A percentile compares a stretch with the other conserved stretches of the same genome.
These are phyloP conservation scores for Fomitopsis pulvina DNA, from an alignment of 768 basidiomycete genomes.

Conservation along the genomic window DNA sequence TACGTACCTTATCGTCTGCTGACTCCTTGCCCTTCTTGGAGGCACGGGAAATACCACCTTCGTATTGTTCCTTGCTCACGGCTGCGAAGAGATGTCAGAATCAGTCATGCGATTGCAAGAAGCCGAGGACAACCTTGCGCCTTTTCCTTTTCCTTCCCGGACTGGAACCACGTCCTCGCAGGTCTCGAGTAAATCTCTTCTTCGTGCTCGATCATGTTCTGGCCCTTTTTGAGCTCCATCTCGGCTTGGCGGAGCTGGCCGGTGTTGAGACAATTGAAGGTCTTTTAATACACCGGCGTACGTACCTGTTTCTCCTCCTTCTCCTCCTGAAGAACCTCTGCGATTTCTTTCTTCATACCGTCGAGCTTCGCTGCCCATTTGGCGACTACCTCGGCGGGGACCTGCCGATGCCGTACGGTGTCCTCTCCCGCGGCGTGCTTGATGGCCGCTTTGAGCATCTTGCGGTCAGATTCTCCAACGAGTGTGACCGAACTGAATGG, in stretches of 20 bases:
- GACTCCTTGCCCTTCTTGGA: conserved; percentile 32
- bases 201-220: conserved; percentile 93
- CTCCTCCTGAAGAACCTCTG: conserved; percentile 81
- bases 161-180: conserved; percentile 98
- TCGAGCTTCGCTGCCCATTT: conserved; percentile 69
- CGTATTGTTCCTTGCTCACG: conserved; percentile 70
- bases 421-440: conserved; percentile 78
- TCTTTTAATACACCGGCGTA: conserved; percentile 3
- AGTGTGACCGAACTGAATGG: conserved; percentile 78
- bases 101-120: background rate
- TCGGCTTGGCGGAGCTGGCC: conserved; percentile 79
- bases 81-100: conserved; percentile 34
- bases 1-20: conserved; percentile 28
- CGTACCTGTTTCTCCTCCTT: conserved; percentile 88
- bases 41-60: conserved; percentile 38
- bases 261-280: conserved; percentile 3
- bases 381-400: conserved; percentile 68
- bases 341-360: conserved; percentile 67
- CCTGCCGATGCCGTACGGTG: conserved; percentile 81
- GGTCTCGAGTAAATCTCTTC: conserved; percentile 90
- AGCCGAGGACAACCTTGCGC: conserved; percentile 54
- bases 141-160: conserved; percentile 70
- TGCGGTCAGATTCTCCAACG: conserved; percentile 93
- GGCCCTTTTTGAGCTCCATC: conserved; percentile 92
- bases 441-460: conserved; percentile 92